Conservation (phyloP, 2,329 filamentous ascomycete genomes). For the Xylaria sp. region DNA sequence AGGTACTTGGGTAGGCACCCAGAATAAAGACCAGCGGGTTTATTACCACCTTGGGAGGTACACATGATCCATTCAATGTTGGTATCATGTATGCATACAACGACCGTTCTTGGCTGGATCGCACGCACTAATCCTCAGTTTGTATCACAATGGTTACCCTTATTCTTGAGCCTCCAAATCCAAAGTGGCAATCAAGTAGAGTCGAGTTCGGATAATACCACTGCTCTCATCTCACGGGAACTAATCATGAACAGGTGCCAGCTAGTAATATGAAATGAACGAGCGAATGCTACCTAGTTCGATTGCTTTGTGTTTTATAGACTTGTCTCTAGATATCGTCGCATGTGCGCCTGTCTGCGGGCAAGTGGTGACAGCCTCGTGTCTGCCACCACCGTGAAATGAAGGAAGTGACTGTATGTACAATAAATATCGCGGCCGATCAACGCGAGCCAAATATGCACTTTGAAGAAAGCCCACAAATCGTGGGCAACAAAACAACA, state of each 20-base stretch:
- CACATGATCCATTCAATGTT: background rate
- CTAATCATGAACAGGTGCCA: background rate
- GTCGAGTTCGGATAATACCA: background rate
- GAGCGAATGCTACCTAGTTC: background rate
- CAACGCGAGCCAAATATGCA: constrained; percentile 31
- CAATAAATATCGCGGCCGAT: constrained; percentile 17
- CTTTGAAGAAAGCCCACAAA: constrained; percentile 16
- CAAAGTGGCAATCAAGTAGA: no score
- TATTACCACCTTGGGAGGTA: no score
- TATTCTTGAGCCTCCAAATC: background rate
- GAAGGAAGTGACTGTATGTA: constrained; percentile 36
- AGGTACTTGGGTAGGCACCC: background rate
- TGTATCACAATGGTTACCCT: background rate
- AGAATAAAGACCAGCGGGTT: no score
- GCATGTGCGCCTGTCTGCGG: constrained; percentile 19
- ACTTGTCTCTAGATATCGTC: constrained; percentile 20
- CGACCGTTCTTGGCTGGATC: background rate
- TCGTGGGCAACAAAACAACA: constrained; percentile 3
- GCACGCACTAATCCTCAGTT: background rate
- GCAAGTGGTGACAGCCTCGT: constrained; percentile 13
- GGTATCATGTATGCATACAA: background rate
- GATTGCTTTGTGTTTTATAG: constrained; percentile 13
- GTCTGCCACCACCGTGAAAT: constrained; percentile 17
- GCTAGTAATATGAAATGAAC: background rate
- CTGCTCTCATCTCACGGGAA: background rate